These are phyloP conservation scores for Geotrichum ghanense DNA, from an alignment of 805 yeast genomes.

Conservation along the genomic window DNA sequence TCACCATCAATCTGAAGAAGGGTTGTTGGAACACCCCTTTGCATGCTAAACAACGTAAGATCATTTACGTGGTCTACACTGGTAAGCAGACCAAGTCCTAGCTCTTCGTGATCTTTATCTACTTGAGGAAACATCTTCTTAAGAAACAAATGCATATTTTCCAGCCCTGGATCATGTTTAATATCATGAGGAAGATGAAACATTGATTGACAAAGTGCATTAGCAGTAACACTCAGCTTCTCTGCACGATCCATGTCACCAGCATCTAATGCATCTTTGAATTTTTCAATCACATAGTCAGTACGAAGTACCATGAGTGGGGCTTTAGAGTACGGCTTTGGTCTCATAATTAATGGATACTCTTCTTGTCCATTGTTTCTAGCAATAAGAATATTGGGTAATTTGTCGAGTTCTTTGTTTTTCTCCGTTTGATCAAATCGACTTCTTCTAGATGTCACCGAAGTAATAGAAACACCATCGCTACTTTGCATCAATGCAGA, in stretches of 20 bases:
- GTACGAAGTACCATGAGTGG: neutral
- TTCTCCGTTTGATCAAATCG: neutral
- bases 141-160: neutral
- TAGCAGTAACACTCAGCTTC: neutral
- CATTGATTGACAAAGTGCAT: neutral
- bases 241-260: neutral
- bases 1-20: neutral
- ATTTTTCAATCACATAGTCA: neutral
- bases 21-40: neutral
- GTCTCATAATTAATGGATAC: neutral
- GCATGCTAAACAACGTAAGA: neutral
- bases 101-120: neutral
- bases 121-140: neutral
- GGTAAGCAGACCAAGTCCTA: neutral
- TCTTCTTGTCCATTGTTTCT: neutral
- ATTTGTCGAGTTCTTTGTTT: neutral
- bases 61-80: neutral
- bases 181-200: neutral
- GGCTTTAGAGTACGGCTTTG: neutral
- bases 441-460: neutral
- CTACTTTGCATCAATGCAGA: neutral
- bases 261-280: neutral
- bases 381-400: neutral
- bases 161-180: neutral
- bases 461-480: neutral